Conservation (phyloP, 257 asterid genomes). For the Verbena officinalis region DNA sequence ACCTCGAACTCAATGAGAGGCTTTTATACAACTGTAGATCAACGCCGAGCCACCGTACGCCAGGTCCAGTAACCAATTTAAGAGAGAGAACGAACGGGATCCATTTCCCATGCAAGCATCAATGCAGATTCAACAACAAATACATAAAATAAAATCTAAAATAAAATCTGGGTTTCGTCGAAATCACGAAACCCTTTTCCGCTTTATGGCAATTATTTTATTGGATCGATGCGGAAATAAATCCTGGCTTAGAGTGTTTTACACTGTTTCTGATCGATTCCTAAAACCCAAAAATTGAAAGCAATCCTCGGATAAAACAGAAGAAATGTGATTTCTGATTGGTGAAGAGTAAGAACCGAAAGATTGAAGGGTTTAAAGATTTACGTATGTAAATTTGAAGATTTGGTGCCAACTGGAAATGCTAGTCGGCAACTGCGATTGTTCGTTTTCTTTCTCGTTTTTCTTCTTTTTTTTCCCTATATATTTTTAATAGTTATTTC, state of each 20-base stretch:
- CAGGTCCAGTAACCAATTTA: slow-evolving; percentile 19
- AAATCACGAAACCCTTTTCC: slow-evolving; percentile 48
- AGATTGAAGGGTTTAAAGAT: slow-evolving; percentile 44
- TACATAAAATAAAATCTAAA: neutral
- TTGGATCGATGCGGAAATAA: slow-evolving; percentile 31
- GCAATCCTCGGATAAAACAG: neutral
- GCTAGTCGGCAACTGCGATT: slow-evolving; percentile 35
- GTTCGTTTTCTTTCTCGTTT: slow-evolving; percentile 12
- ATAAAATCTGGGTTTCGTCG: slow-evolving; percentile 36
- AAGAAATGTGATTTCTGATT: slow-evolving; percentile 13
- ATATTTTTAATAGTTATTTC: neutral
- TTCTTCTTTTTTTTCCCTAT: neutral
- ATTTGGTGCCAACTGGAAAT: slow-evolving; percentile 27
- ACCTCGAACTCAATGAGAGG: slow-evolving; percentile 28
- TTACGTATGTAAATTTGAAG: slow-evolving; percentile 18
- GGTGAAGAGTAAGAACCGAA: slow-evolving; percentile 19
- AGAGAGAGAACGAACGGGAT: slow-evolving; percentile 33
- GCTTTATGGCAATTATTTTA: slow-evolving; percentile 28
- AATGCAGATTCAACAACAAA: slow-evolving; percentile 28
- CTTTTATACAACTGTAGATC: slow-evolving; percentile 31
- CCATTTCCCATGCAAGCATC: slow-evolving; percentile 41
- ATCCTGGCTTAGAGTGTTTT: slow-evolving; percentile 2
- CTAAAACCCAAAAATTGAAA: slow-evolving; percentile 9
- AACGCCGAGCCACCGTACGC: slow-evolving; percentile 33
- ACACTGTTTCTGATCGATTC: slow-evolving; percentile 25